A percentile compares a stretch with the other conserved stretches of the same genome.
phyloP scores from a whole-genome alignment of 176 grass and related monocot species.

The Oryza brachyantha region DNA sequence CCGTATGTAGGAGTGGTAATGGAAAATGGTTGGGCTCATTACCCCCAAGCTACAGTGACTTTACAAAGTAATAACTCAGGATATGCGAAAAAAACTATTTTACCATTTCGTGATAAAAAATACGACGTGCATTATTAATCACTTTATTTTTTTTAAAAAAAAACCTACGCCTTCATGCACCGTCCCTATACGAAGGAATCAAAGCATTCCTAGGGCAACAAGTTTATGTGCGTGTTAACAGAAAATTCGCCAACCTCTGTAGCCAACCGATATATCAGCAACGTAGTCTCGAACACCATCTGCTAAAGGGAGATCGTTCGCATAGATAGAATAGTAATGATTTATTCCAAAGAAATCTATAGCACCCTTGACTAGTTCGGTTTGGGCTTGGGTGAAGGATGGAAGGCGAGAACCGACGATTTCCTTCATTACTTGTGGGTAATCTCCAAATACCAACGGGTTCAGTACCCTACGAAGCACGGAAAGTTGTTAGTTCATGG shows the following conservation, averaged over 20 bases:
- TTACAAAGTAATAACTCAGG: too few species aligned
- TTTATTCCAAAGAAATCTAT: conserved; percentile 55
- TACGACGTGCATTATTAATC: too few species aligned
- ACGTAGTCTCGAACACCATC: not conserved
- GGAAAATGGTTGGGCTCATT: too few species aligned
- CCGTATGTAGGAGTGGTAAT: too few species aligned
- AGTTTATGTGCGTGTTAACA: not conserved
- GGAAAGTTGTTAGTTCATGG: too few species aligned
- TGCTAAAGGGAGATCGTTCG: conserved; percentile 22
- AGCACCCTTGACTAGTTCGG: conserved; percentile 33
- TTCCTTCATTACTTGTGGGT: conserved; percentile 51
- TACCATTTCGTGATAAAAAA: not conserved
- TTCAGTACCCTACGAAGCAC: conserved; percentile 36
- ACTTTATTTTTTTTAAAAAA: too few species aligned
- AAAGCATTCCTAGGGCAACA: not conserved
- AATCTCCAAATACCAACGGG: conserved; percentile 45
- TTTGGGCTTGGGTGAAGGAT: conserved; percentile 31
- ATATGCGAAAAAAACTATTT: too few species aligned
- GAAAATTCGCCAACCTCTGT: not conserved
- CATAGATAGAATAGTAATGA: conserved; percentile 41
- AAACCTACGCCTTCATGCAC: not conserved
- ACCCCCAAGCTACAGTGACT: too few species aligned
- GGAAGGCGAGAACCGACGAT: conserved; percentile 39
- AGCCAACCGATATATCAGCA: not conserved
- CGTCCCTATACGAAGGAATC: not conserved